phyloP scores from a whole-genome alignment of 257 asterid species.

The Solanum phureja region DNA sequence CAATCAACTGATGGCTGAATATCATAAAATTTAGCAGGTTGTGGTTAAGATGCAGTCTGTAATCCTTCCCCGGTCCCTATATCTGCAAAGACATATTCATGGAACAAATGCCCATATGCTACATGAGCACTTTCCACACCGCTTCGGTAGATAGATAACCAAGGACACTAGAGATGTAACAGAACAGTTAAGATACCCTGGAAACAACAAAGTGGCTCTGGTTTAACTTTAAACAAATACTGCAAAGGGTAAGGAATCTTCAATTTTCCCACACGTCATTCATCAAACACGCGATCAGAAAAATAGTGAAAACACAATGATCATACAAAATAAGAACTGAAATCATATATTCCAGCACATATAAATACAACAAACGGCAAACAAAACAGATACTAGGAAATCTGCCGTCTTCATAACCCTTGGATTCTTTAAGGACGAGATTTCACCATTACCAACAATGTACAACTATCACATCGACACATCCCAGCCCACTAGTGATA shows the following conservation, averaged over 20 bases:
- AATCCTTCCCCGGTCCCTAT: not conserved
- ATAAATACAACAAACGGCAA: not conserved
- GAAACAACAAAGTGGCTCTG: not conserved
- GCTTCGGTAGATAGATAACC: not conserved
- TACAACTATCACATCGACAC: not conserved
- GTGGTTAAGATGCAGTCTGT: not conserved
- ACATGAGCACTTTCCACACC: not conserved
- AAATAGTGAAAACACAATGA: not conserved
- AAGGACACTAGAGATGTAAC: not conserved
- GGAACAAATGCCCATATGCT: not conserved
- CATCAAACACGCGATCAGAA: not conserved
- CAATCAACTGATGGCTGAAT: not conserved
- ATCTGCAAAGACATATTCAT: not conserved
- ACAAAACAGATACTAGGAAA: not conserved
- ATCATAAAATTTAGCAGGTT: not conserved
- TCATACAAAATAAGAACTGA: not conserved
- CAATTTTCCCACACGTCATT: not conserved
- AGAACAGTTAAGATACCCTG: not conserved
- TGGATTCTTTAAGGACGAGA: not conserved
- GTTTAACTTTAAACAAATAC: not conserved
- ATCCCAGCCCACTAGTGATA: not conserved
- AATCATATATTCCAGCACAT: not conserved
- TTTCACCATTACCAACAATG: not conserved
- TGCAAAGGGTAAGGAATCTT: not conserved
- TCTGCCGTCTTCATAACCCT: not conserved